Conservation (phyloP, 2,329 filamentous ascomycete species). For the Trichoderma sp. region DNA sequence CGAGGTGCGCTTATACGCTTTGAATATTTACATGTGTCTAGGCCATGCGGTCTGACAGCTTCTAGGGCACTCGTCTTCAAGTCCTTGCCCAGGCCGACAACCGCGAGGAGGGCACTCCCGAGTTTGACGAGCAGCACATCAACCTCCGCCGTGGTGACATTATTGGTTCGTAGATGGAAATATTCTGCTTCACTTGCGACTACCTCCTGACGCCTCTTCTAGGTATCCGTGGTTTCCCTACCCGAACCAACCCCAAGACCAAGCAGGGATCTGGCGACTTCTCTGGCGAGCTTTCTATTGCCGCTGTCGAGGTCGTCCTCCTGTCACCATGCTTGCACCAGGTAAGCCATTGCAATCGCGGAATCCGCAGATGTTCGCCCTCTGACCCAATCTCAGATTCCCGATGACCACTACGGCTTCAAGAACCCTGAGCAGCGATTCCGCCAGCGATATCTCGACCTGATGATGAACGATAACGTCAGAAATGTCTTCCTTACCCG, state of each 20-base stretch:
- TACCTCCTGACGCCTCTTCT: background rate
- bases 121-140: conserved; percentile 88
- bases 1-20: conserved; percentile 31
- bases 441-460: conserved; percentile 89
- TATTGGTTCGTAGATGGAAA: conserved; percentile 59
- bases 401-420: conserved; percentile 89
- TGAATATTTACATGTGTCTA: background rate
- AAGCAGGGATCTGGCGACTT: conserved; percentile 70
- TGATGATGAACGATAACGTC: conserved; percentile 93
- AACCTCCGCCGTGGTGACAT: conserved; percentile 88
- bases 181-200: background rate
- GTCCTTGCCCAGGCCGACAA: conserved; percentile 90
- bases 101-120: conserved; percentile 61
- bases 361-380: too few relatives aligned
- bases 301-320: conserved; percentile 81
- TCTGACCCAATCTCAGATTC: conserved; percentile 43
- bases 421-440: conserved; percentile 93
- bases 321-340: conserved; percentile 85
- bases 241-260: conserved; percentile 83
- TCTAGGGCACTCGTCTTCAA: conserved; percentile 69
- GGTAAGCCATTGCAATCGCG: conserved; percentile 36
- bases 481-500: conserved; percentile 82
- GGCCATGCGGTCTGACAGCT: background rate
- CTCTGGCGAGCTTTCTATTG: conserved; percentile 85
- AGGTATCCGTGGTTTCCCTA: conserved; percentile 36